These are phyloP conservation scores for Conticribra guillardii DNA, from an alignment of 108 stramenopile genomes.

Conservation along the genomic window DNA sequence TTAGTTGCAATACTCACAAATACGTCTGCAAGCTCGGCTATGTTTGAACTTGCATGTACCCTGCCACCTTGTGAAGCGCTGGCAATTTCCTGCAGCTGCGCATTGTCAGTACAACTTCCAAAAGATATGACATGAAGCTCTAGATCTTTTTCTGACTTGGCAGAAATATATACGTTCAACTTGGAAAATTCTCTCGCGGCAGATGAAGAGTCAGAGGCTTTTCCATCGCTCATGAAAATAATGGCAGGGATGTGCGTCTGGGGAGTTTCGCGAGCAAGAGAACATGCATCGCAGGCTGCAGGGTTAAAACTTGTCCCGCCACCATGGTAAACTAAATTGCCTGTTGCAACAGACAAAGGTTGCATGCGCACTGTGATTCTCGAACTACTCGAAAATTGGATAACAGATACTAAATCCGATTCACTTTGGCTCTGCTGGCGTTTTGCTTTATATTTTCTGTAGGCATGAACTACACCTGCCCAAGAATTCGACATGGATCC, in stretches of 20 bases:
- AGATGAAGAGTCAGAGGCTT: conserved; percentile 42
- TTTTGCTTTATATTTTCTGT: conserved; percentile 45
- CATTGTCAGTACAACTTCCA: conserved; percentile 36
- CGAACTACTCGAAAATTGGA: conserved; percentile 45
- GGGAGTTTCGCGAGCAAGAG: conserved; percentile 42
- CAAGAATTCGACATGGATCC: conserved; percentile 55
- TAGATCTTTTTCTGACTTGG: conserved; percentile 36
- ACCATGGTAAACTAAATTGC: conserved; percentile 28
- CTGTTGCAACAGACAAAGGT: conserved; percentile 32
- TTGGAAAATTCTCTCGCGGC: conserved; percentile 50
- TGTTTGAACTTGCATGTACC: conserved; percentile 53
- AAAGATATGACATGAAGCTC: conserved; percentile 73
- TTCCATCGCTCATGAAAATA: conserved; percentile 75
- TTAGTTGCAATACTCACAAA: conserved; percentile 59
- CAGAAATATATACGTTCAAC: conserved; percentile 32
- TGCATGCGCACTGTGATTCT: conserved; percentile 38
- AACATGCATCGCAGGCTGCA: conserved; percentile 43
- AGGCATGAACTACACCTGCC: conserved; percentile 60
- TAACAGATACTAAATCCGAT: conserved; percentile 62
- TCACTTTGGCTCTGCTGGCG: conserved; percentile 51
- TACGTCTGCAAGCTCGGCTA: conserved; percentile 46
- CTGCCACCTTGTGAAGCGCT: conserved; percentile 45
- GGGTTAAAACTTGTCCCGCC: conserved; percentile 56
- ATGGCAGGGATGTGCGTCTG: conserved; percentile 46
- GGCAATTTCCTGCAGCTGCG: conserved; percentile 56